Conservation (phyloP, 2,329 filamentous ascomycete species). For the Sphaerostilbella broomeana region DNA sequence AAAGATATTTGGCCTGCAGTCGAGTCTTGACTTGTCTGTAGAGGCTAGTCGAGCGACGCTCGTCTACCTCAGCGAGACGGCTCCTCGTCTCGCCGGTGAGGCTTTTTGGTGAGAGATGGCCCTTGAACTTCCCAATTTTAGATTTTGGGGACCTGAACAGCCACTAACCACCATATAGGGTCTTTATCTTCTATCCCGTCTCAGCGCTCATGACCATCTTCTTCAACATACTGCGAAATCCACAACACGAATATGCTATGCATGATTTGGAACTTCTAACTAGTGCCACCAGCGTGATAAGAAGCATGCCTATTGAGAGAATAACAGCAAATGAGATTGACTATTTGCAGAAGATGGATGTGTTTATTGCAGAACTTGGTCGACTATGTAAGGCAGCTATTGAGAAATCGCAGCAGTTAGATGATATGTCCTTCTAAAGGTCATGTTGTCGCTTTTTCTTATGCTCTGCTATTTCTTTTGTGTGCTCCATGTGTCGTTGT, state of each 20-base stretch:
- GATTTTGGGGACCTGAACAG: no score
- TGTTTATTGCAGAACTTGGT: conserved; percentile 39
- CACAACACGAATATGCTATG: conserved; percentile 34
- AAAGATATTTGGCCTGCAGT: conserved; percentile 39
- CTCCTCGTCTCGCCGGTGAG: conserved; percentile 36
- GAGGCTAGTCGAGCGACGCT: conserved; percentile 51
- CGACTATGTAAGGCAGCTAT: conserved; percentile 31
- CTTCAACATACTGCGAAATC: conserved; percentile 46
- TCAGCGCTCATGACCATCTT: conserved; percentile 49
- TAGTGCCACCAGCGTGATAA: conserved; percentile 37
- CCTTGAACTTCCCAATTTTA: no score
- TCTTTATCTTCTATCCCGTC: conserved; percentile 51
- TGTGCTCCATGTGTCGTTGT: no score
- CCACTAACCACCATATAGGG: conserved; percentile 33
- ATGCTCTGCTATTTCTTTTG: no score
- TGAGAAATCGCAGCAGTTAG: conserved; percentile 24
- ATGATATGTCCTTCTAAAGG: no score
- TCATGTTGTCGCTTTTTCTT: no score
- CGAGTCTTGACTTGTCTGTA: conserved; percentile 46
- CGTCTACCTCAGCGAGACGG: conserved; percentile 38
- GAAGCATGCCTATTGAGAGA: conserved; percentile 27
- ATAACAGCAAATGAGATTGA: conserved; percentile 30
- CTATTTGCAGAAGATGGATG: conserved; percentile 35
- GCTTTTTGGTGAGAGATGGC: conserved; percentile 39
- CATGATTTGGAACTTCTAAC: conserved; percentile 42